Evolutionary conservation across 441 rosid genomes (phyloP).

Genomic region (Jatropha multifida): DNA sequence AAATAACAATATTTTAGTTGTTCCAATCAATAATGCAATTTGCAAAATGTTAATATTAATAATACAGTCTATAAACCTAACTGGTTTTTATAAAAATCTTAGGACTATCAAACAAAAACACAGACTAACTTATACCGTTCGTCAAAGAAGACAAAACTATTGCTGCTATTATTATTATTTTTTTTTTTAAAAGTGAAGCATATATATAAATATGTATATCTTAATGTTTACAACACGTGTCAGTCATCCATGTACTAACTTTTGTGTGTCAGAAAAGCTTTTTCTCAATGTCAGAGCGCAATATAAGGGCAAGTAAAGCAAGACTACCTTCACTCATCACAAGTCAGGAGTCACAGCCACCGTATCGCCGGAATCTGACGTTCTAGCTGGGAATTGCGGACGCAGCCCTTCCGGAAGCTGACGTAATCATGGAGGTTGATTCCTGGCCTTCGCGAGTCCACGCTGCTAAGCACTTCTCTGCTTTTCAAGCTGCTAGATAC

Average conservation of each 20-base stretch:
- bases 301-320: constrained; percentile 4
- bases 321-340: not conserved
- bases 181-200: not conserved
- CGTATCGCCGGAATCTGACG: constrained; percentile 7
- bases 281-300: constrained; percentile 10
- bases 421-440: constrained; percentile 43
- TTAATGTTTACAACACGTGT: constrained; percentile 25
- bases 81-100: no score
- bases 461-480: constrained; percentile 38
- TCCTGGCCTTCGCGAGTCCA: constrained; percentile 39
- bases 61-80: no score
- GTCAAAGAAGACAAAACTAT: no score
- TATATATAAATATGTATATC: no score
- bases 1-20: no score
- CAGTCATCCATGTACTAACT: constrained; percentile 22
- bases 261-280: constrained; percentile 25
- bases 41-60: no score
- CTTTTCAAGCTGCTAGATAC: constrained; percentile 32
- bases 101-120: no score
- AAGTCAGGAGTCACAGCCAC: not conserved
- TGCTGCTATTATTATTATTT: not conserved
- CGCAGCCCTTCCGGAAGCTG: constrained; percentile 1
- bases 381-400: constrained; percentile 9
- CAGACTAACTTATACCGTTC: no score
- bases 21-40: no score